phyloP scores from a whole-genome alignment of 805 yeast genomes.

The Deakozyma indianensis region DNA sequence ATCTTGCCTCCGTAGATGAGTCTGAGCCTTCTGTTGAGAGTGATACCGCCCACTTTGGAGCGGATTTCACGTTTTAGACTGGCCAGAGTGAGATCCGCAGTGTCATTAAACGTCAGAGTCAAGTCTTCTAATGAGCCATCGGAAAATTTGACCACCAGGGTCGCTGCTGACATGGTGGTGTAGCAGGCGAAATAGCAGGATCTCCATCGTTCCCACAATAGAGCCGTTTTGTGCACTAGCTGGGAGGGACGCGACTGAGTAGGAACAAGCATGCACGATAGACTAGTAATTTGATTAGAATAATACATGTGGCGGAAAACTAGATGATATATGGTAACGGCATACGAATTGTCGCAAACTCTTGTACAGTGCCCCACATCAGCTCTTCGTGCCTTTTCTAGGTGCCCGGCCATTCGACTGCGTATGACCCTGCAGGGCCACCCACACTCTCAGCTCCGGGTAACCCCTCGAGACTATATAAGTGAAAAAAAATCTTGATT shows the following conservation, averaged over 20 bases:
- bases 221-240: background rate
- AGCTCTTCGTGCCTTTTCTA: too few relatives aligned
- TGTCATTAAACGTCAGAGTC: conserved; percentile 21
- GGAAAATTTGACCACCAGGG: conserved; percentile 31
- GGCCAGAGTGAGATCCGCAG: conserved; percentile 24
- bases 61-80: conserved; percentile 32
- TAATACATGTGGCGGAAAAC: too few relatives aligned
- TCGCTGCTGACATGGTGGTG: conserved; percentile 4
- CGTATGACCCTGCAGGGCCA: too few relatives aligned
- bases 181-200: conserved; percentile 1
- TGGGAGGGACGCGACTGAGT: too few relatives aligned
- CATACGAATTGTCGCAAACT: too few relatives aligned
- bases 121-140: conserved; percentile 29
- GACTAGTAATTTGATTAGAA: too few relatives aligned
- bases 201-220: background rate
- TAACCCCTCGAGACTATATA: background rate
- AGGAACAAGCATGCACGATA: too few relatives aligned
- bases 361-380: too few relatives aligned
- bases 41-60: conserved; percentile 17
- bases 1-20: conserved; percentile 60
- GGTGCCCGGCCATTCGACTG: too few relatives aligned
- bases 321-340: too few relatives aligned
- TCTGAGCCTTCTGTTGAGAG: conserved; percentile 37
- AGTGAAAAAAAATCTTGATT: conserved; percentile 11
- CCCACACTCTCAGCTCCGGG: background rate